phyloP scores from a whole-genome alignment of 768 basidiomycete species.

The Clavaria fumosa region DNA sequence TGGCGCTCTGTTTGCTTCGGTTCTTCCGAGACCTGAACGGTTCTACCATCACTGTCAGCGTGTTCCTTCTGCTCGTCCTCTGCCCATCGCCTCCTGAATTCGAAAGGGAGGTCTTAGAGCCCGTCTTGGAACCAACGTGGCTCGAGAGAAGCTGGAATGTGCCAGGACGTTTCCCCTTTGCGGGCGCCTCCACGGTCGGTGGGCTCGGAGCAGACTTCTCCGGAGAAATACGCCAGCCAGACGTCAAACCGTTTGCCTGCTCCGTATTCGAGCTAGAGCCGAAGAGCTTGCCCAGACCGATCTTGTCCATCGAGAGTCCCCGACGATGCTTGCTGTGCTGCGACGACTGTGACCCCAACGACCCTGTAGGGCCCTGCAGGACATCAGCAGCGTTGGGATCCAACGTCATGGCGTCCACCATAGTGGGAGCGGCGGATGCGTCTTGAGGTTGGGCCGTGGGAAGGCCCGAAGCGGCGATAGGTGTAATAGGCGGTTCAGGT shows the following conservation, averaged over 20 bases:
- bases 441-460: constrained; percentile 6
- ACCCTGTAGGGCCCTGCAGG: constrained; percentile 4
- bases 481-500: constrained; percentile 8
- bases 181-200: neutral
- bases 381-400: constrained; percentile 9
- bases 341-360: constrained; percentile 3
- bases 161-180: neutral
- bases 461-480: neutral
- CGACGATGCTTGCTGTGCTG: constrained; percentile 37
- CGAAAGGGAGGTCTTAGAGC: constrained; percentile 14
- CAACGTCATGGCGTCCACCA: constrained; percentile 16
- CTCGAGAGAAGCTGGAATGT: constrained; percentile 4
- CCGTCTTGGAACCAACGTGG: constrained; percentile 10
- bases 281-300: constrained; percentile 66
- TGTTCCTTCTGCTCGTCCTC: constrained; percentile 63
- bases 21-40: constrained; percentile 37
- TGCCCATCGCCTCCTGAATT: constrained; percentile 19
- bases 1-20: no score
- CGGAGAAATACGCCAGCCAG: constrained; percentile 5
- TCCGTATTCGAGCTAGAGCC: constrained; percentile 24
- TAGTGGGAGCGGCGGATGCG: constrained; percentile 27
- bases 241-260: constrained; percentile 8
- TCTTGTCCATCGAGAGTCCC: constrained; percentile 57
- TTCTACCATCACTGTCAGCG: constrained; percentile 77
- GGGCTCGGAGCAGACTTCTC: constrained; percentile 3